Percentiles rank a stretch among this genome's conserved stretches.
phyloP scores from a whole-genome alignment of 2,329 filamentous ascomycete genomes.

The Cytospora piceae region DNA sequence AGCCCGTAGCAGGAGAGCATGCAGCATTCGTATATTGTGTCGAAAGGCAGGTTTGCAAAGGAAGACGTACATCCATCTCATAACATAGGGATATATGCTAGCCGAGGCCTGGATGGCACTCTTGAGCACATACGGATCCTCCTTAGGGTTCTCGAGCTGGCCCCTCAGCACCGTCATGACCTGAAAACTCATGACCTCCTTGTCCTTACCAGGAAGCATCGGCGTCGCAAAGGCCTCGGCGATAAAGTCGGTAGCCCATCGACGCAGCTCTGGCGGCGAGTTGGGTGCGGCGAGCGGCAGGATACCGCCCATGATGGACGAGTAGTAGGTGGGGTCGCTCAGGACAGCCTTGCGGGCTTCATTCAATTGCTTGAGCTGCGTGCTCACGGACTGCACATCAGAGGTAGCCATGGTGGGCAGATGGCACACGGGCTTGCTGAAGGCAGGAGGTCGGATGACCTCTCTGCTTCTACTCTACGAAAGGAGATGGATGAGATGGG shows the following conservation, averaged over 20 bases:
- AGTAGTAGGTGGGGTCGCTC: constrained; percentile 84
- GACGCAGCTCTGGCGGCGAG: constrained; percentile 77
- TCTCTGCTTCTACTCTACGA: constrained; percentile 30
- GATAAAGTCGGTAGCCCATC: constrained; percentile 96
- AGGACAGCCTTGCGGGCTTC: constrained; percentile 89
- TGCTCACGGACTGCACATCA: constrained; percentile 59
- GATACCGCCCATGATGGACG: constrained; percentile 88
- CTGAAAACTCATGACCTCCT: constrained; percentile 76
- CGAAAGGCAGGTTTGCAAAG: background rate
- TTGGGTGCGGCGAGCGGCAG: constrained; percentile 84
- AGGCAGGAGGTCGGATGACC: constrained; percentile 14
- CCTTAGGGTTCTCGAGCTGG: constrained; percentile 70
- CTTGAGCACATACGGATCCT: constrained; percentile 81
- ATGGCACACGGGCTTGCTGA: constrained; percentile 8
- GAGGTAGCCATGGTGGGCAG: constrained; percentile 54
- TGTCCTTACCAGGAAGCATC: constrained; percentile 74
- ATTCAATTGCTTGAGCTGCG: constrained; percentile 86
- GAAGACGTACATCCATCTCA: constrained; percentile 88
- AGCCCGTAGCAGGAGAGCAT: constrained; percentile 30
- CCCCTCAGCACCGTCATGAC: constrained; percentile 78
- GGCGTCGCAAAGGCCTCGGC: constrained; percentile 95
- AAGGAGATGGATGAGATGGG: constrained; percentile 1
- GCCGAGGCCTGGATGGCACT: constrained; percentile 86
- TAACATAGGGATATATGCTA: constrained; percentile 89
- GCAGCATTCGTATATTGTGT: constrained; percentile 31